Evolutionary conservation across 306 rosid genomes (phyloP), one percentile per base, ranked within the genome.

Genomic region (Argentina anserina): DNA sequence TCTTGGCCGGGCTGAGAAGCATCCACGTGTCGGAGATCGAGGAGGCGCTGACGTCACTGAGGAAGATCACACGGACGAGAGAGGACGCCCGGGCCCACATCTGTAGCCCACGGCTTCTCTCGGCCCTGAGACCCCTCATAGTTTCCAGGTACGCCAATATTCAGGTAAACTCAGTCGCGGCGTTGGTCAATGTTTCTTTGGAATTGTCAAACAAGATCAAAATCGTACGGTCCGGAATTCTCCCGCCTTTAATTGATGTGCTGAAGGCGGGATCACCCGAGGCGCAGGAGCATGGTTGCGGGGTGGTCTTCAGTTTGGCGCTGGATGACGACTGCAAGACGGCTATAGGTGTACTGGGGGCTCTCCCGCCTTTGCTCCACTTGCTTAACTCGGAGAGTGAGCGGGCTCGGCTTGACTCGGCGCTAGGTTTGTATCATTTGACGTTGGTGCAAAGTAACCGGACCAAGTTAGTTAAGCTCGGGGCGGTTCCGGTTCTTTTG

Each of bases 181-280:
- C 91, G 0, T 17, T 91, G 70, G 97, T 94, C 58, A 94, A 94
- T 39, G 85, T 94, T 0, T 91, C 99, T 0, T 37, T 94, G 46
- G 91, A 90, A 71, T 81, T 79, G 31, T 9, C 60, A 29, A 94
- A 91, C 83, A 94, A 90, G 75, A 86, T 87, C 23, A 94, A 83
- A 85, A 94, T 94, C 80, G 87, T 94, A 28, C 93, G 99, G 72
- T 89, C 97, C 9, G 99, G 99, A 50, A 72, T 94, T 8, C 88
- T 91, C 47, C 99, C 97, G 1, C 92, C 86, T 18, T 64, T 94
- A 84, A 81, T 94, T 9, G 89, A 88, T 33, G 90, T 80, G 7
- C 53, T 94, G 50, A 94, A 79, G 72, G 69, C 76, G 0, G 99
- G 99, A 76, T 81, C 84, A 20, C 55, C 80, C 58, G 97, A 90